Evolutionary conservation across 345 rosid species (phyloP).

Genomic region (Lepidium aucheri): DNA sequence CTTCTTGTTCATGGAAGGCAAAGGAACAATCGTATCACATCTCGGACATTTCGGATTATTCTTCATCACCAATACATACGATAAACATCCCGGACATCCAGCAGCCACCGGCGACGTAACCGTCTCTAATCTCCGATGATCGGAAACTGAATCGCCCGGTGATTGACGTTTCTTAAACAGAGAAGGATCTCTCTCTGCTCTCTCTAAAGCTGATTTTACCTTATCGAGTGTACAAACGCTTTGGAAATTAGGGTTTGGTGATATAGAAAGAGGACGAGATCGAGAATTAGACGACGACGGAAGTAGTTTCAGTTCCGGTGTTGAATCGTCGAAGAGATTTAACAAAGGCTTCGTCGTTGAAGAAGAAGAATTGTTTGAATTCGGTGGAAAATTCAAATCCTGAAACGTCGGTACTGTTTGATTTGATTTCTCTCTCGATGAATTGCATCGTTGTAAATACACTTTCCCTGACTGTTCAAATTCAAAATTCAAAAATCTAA

Average conservation of each 20-base stretch:
- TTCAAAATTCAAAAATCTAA: neutral
- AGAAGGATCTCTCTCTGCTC: constrained; percentile 57
- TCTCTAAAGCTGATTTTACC: constrained; percentile 69
- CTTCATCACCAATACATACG: constrained; percentile 65
- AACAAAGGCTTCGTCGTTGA: constrained; percentile 26
- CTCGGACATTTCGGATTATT: constrained; percentile 73
- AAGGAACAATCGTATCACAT: constrained; percentile 54
- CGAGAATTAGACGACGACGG: constrained; percentile 7
- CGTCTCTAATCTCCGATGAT: neutral
- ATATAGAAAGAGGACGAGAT: constrained; percentile 20
- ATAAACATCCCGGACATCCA: constrained; percentile 77
- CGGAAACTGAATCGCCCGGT: constrained; percentile 2
- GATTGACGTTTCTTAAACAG: constrained; percentile 35
- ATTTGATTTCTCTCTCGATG: constrained; percentile 37
- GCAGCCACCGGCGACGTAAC: constrained; percentile 47
- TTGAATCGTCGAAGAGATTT: constrained; percentile 44
- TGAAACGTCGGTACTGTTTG: constrained; percentile 49
- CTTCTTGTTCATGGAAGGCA: constrained; percentile 26
- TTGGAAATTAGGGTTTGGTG: constrained; percentile 34
- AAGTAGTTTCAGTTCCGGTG: constrained; percentile 33
- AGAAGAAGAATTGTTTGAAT: constrained; percentile 7
- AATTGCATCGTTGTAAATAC: constrained; percentile 58
- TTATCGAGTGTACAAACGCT: constrained; percentile 90
- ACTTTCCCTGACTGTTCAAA: constrained; percentile 77
- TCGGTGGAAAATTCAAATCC: constrained; percentile 61